A percentile compares a stretch with the other conserved stretches of the same genome.
phyloP scores from a whole-genome alignment of 2,329 filamentous ascomycete genomes.

The Claviceps cyperi region DNA sequence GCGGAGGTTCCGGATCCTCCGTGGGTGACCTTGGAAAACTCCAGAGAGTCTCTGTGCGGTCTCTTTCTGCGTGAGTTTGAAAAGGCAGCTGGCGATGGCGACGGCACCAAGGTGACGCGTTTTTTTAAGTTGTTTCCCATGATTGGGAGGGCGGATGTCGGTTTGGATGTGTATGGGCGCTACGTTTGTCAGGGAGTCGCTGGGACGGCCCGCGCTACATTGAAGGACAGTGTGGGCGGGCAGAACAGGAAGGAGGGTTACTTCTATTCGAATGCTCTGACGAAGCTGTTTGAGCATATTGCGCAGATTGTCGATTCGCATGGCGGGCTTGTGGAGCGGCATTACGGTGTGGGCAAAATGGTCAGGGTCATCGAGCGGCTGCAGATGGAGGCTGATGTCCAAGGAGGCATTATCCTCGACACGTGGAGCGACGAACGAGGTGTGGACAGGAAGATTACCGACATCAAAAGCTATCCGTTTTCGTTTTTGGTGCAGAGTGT shows the following conservation, averaged over 20 bases:
- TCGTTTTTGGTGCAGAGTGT: conserved; percentile 96
- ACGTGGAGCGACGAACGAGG: conserved; percentile 85
- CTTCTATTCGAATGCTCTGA: conserved; percentile 84
- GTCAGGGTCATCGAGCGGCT: conserved; percentile 81
- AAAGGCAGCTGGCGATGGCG: conserved; percentile 72
- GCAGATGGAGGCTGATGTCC: conserved; percentile 88
- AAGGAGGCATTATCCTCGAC: conserved; percentile 89
- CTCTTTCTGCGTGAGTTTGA: conserved; percentile 93
- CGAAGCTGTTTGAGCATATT: conserved; percentile 92
- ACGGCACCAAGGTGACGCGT: conserved; percentile 76
- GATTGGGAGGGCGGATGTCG: conserved; percentile 77
- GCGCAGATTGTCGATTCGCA: conserved; percentile 92
- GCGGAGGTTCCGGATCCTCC: conserved; percentile 91
- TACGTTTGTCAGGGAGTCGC: conserved; percentile 96
- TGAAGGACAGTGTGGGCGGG: conserved; percentile 50
- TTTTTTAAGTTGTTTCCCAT: conserved; percentile 98
- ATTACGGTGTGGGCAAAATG: conserved; percentile 92
- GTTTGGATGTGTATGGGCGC: conserved; percentile 83
- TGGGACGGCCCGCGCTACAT: conserved; percentile 61
- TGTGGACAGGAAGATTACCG: conserved; percentile 75
- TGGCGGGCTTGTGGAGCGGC: conserved; percentile 76
- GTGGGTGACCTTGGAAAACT: conserved; percentile 70
- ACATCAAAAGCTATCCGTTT: conserved; percentile 95
- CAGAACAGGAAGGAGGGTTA: conserved; percentile 51
- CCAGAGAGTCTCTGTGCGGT: conserved; percentile 77